A percentile compares a stretch with the other conserved stretches of the same genome.
Evolutionary conservation across 164 flowering plant genomes (phyloP).

Genomic region (Chloranthus sessilifolius): DNA sequence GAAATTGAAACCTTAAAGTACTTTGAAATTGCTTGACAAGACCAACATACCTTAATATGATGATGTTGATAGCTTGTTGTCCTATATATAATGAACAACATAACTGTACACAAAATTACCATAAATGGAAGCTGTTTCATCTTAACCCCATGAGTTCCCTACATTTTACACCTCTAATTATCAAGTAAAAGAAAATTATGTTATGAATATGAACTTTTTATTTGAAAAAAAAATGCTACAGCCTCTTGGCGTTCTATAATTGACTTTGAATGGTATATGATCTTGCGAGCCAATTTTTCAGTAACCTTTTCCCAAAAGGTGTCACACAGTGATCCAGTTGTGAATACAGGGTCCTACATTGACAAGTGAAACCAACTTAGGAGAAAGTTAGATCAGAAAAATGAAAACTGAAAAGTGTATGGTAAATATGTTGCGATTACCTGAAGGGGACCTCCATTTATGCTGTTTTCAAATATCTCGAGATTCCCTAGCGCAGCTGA

Average conservation of each 20-base stretch:
- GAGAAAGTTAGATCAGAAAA: slow-evolving; percentile 4
- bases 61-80: no score
- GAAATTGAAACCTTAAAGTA: no score
- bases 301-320: slow-evolving; percentile 88
- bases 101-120: no score
- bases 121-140: no score
- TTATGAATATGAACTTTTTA: no score
- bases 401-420: background rate
- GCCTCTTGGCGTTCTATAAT: slow-evolving; percentile 91
- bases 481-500: slow-evolving; percentile 92
- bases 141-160: no score
- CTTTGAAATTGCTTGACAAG: no score
- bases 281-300: slow-evolving; percentile 90
- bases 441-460: slow-evolving; percentile 77
- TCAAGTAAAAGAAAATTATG: no score
- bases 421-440: slow-evolving; percentile 26
- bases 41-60: no score
- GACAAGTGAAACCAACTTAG: slow-evolving; percentile 14
- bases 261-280: slow-evolving; percentile 53
- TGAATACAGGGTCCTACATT: slow-evolving; percentile 73
- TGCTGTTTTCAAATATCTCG: slow-evolving; percentile 90
- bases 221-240: no score
- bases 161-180: no score
- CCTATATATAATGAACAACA: no score
- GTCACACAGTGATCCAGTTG: slow-evolving; percentile 91